Evolutionary conservation across 768 basidiomycete genomes (phyloP), one percentile per base, ranked within the genome.

Genomic region (Paxillus involutus): DNA sequence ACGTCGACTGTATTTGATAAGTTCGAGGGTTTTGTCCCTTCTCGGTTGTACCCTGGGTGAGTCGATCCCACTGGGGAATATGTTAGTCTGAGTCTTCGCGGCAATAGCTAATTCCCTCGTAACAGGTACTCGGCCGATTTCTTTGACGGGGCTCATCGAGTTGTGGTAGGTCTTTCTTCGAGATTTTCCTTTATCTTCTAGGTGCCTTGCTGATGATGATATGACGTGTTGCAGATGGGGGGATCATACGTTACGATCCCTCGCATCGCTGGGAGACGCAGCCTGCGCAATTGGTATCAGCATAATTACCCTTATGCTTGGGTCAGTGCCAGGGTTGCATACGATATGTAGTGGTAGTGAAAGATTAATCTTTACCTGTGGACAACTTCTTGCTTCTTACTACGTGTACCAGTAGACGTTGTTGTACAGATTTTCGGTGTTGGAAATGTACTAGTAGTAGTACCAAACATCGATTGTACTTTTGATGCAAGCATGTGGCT

Each of bases 221-320:
- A 35, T 14, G 47, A 19, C 26, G 14, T 44, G 37, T 51, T 26
- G 42, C 49, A 97, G 94, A 73, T 98, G 42, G 96, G 96, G 39
- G 96, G 91, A 16, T 94, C 92, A 6, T 98, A 83, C 66, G 89
- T 83, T 0, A 94, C 94, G 6, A 82, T 90, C 52, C 93, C 94
- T 6, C 83, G 87, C 29, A 80, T 96, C 40, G 83, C 89, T 0
- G 87, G 86, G 59, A 78, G 95, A 42, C 79, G 82, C 47, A 80
- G 85, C 3, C 68, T 96, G 65, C 80, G 91, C 53, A 99, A 98
- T 76, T 98, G 87, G 82, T 95, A 92, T 70, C 93, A 95, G 71
- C 79, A 83, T 59, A 93, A 89, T 65, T 98, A 99, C 59, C 85
- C 88, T 1, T 98, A 90, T 68, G 75, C 94, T 3, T 98, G 94